Evolutionary conservation across 257 asterid genomes (phyloP).

Genomic region (Catharanthus roseus): DNA sequence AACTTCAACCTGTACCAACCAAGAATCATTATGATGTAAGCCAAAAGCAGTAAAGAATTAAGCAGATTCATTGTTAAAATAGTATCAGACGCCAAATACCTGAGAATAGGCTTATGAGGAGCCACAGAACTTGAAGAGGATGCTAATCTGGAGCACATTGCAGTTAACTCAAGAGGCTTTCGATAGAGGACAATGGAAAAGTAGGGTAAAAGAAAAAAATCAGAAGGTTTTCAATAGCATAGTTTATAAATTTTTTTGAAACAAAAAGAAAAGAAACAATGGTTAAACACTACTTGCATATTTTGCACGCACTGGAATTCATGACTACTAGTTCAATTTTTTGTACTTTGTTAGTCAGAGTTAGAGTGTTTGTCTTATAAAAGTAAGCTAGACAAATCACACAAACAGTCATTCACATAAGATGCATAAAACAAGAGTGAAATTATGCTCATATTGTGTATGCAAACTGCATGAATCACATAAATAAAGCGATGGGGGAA

Average conservation of each 20-base stretch:
- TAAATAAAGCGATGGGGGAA: not conserved
- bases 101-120: conserved; percentile 66
- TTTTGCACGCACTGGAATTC: not conserved
- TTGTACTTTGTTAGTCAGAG: not conserved
- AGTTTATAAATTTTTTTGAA: too few species aligned
- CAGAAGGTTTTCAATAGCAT: not conserved
- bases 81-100: conserved; percentile 28
- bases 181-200: not conserved
- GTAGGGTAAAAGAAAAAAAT: conserved; percentile 7
- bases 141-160: conserved; percentile 22
- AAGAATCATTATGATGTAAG: not conserved
- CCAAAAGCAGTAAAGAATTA: not conserved
- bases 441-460: too few species aligned
- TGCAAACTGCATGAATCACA: too few species aligned
- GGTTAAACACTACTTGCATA: not conserved
- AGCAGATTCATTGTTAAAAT: not conserved
- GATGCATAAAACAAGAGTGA: not conserved
- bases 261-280: too few species aligned
- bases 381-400: not conserved
- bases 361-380: not conserved
- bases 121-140: conserved; percentile 37
- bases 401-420: not conserved
- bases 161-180: conserved; percentile 60
- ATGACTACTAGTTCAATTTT: not conserved
- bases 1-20: conserved; percentile 59